These are phyloP conservation scores for Puya raimondii DNA, from an alignment of 176 grass and related monocot species.

Conservation along the genomic window DNA sequence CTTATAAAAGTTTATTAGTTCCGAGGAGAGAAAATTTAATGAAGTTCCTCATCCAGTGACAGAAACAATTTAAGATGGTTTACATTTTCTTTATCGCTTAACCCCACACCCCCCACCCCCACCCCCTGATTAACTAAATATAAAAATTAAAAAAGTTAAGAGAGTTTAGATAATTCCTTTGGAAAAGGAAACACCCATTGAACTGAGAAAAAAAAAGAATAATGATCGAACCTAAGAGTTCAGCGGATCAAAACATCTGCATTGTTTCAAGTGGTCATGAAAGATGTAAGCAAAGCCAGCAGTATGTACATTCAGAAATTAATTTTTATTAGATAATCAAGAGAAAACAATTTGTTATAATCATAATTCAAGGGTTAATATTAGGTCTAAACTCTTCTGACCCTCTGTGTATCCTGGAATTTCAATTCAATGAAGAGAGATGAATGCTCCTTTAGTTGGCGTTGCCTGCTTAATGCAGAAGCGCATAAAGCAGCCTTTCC, in stretches of 20 bases:
- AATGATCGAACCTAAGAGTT: background rate
- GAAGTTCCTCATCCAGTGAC: background rate
- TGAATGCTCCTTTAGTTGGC: background rate
- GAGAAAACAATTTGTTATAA: background rate
- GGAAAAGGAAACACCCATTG: background rate
- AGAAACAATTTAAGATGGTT: no score
- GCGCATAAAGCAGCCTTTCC: no score
- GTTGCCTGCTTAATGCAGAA: no score
- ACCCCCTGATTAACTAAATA: background rate
- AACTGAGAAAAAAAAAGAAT: background rate
- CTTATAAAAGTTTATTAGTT: background rate
- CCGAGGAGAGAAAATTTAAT: background rate
- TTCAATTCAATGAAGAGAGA: background rate
- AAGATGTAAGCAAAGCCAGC: background rate
- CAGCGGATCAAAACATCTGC: background rate
- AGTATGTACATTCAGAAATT: background rate
- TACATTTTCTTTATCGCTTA: no score
- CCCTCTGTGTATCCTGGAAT: background rate
- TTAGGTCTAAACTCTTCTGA: background rate
- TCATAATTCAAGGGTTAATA: background rate
- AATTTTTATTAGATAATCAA: background rate
- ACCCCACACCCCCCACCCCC: no score
- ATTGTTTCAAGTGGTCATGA: background rate
- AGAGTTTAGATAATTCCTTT: background rate
- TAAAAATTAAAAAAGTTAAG: background rate